phyloP scores from a whole-genome alignment of 495 filamentous ascomycete genomes.

The Chaetomidium leptoderma region DNA sequence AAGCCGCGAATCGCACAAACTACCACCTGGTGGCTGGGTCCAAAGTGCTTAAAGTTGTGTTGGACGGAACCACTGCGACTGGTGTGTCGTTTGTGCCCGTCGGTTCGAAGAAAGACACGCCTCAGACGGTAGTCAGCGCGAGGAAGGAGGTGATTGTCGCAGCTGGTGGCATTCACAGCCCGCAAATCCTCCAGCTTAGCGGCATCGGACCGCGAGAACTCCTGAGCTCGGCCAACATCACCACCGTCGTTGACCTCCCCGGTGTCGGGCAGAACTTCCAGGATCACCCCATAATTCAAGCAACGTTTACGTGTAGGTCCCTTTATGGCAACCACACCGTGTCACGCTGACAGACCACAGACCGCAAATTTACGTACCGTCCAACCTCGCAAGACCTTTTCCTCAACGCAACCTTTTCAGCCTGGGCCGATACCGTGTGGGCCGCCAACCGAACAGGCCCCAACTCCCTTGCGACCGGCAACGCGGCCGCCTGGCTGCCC shows the following conservation, averaged over 20 bases:
- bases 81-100: conserved; percentile 32
- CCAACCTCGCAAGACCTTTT: conserved; percentile 36
- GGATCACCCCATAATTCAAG: conserved; percentile 46
- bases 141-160: conserved; percentile 57
- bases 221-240: conserved; percentile 40
- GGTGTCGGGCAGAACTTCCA: conserved; percentile 58
- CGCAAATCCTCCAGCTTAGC: conserved; percentile 53
- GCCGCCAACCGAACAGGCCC: conserved; percentile 40
- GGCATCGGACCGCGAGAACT: conserved; percentile 49
- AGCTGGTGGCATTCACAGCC: conserved; percentile 54
- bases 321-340: neutral
- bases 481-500: conserved; percentile 43
- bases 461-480: conserved; percentile 42
- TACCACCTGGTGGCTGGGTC: conserved; percentile 39
- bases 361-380: conserved; percentile 30
- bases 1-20: conserved; percentile 33
- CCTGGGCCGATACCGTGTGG: conserved; percentile 37
- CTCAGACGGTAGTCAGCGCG: conserved; percentile 36
- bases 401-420: conserved; percentile 36
- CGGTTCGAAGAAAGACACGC: neutral
- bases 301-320: conserved; percentile 30
- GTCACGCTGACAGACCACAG: conserved; percentile 15
- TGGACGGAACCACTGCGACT: conserved; percentile 36
- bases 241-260: conserved; percentile 45
- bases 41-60: conserved; percentile 35